Conservation (phyloP, 345 rosid genomes). For the Chamaenerion angustifolium region DNA sequence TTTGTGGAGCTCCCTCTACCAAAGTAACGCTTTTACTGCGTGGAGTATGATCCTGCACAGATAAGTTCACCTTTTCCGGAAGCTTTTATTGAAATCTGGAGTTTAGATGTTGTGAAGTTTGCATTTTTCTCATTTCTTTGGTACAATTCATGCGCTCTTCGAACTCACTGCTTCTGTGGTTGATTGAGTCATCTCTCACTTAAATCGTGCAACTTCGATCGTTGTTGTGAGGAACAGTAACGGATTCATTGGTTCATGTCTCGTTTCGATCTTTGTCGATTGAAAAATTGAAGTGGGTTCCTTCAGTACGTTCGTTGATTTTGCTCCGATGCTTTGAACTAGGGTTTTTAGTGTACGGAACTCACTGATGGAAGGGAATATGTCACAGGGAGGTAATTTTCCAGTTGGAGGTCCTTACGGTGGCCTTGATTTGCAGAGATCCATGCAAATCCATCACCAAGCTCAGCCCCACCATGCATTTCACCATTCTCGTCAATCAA, state of each 20-base stretch:
- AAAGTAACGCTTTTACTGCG: not conserved
- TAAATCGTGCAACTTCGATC: no score
- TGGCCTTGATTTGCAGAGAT: slow-evolving; percentile 62
- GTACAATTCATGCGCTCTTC: no score
- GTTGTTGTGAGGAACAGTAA: no score
- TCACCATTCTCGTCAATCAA: slow-evolving; percentile 35
- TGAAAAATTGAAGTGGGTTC: no score
- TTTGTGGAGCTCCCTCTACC: slow-evolving; percentile 1
- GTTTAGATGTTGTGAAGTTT: not conserved
- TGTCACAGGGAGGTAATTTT: slow-evolving; percentile 54
- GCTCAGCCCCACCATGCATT: slow-evolving; percentile 31
- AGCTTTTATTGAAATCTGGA: not conserved
- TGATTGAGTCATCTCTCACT: no score
- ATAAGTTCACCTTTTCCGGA: slow-evolving; percentile 1
- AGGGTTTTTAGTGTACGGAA: not conserved
- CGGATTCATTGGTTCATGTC: no score
- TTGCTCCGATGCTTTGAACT: not conserved
- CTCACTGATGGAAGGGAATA: slow-evolving; percentile 50
- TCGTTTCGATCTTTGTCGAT: no score
- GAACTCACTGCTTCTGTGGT: no score
- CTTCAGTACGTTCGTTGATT: no score
- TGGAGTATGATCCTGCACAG: not conserved
- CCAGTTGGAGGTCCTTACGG: slow-evolving; percentile 50
- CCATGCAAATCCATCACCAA: slow-evolving; percentile 46
- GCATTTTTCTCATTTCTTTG: not conserved